A percentile compares a stretch with the other conserved stretches of the same genome.
These are phyloP conservation scores for Tremella yokohamensis DNA, from an alignment of 768 basidiomycete genomes.

Conservation along the genomic window DNA sequence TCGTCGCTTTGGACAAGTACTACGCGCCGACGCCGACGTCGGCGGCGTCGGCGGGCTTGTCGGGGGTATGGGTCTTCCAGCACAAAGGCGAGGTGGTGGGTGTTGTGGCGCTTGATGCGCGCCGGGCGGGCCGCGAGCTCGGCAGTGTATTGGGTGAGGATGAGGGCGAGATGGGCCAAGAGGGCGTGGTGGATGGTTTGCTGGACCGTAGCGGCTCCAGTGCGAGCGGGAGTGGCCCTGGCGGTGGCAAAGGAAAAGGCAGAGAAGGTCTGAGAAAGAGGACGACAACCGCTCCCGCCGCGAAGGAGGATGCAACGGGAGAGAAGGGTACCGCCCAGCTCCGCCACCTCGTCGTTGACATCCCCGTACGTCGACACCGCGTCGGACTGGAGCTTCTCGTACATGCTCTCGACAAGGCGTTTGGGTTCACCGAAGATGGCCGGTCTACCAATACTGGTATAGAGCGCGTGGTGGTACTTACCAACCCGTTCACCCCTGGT, in stretches of 20 bases:
- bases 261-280: background rate
- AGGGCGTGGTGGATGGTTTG: slow-evolving; percentile 8
- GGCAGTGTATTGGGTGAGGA: slow-evolving; percentile 29
- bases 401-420: slow-evolving; percentile 15
- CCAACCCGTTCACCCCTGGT: slow-evolving; percentile 11
- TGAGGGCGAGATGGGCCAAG: slow-evolving; percentile 16
- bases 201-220: background rate
- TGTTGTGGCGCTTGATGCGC: slow-evolving; percentile 21
- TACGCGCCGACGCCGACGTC: slow-evolving; percentile 19
- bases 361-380: slow-evolving; percentile 13
- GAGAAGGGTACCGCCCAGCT: slow-evolving; percentile 16
- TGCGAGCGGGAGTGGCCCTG: background rate
- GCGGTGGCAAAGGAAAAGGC: background rate
- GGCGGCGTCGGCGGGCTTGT: background rate
- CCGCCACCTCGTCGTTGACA: slow-evolving; percentile 37
- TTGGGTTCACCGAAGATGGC: background rate
- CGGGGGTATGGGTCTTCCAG: slow-evolving; percentile 13
- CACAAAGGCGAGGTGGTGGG: slow-evolving; percentile 27
- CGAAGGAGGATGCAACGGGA: background rate
- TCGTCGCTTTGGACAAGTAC: slow-evolving; percentile 21
- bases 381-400: slow-evolving; percentile 18
- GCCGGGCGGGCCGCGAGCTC: slow-evolving; percentile 16
- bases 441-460: background rate
- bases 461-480: slow-evolving; percentile 6
- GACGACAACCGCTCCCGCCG: background rate